A percentile compares a stretch with the other conserved stretches of the same genome.
Evolutionary conservation across 495 filamentous ascomycete genomes (phyloP).

Genomic region (Aspergillus ellipticus): DNA sequence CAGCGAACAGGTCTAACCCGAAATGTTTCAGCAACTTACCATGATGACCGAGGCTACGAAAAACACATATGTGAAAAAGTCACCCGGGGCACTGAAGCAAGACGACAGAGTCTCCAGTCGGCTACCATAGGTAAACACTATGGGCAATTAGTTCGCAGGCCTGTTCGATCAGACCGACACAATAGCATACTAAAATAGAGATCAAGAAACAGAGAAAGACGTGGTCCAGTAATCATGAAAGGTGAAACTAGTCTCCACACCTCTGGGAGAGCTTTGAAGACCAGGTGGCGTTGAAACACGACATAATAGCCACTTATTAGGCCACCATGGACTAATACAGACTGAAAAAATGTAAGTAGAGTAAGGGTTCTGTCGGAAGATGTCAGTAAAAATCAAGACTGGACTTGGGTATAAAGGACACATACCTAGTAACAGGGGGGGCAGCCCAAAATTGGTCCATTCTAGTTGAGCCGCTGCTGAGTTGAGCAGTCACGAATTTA

Average conservation of each 20-base stretch:
- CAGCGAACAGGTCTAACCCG: background rate
- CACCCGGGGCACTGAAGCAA: slow-evolving; percentile 59
- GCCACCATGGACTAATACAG: slow-evolving; percentile 57
- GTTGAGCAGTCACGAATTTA: slow-evolving; percentile 9
- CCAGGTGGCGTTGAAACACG: slow-evolving; percentile 50
- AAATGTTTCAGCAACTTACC: slow-evolving; percentile 49
- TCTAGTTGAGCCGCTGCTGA: slow-evolving; percentile 13
- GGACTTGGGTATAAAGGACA: background rate
- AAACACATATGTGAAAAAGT: slow-evolving; percentile 63
- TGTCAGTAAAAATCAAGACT: background rate
- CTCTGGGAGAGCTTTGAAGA: slow-evolving; percentile 65
- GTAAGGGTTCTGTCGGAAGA: slow-evolving; percentile 58
- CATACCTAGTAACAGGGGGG: slow-evolving; percentile 67
- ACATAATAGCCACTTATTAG: slow-evolving; percentile 52
- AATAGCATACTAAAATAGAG: slow-evolving; percentile 69
- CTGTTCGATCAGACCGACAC: slow-evolving; percentile 10
- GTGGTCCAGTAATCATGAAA: slow-evolving; percentile 66
- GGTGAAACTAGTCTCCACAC: slow-evolving; percentile 65
- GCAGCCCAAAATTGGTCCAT: slow-evolving; percentile 69
- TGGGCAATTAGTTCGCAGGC: slow-evolving; percentile 34
- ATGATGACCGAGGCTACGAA: slow-evolving; percentile 57
- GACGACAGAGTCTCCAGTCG: slow-evolving; percentile 57
- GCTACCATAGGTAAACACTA: slow-evolving; percentile 66
- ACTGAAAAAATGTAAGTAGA: slow-evolving; percentile 61
- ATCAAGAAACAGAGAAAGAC: slow-evolving; percentile 69